Evolutionary conservation across 2,329 filamentous ascomycete species (phyloP).

Genomic region (Neonectria sp.): DNA sequence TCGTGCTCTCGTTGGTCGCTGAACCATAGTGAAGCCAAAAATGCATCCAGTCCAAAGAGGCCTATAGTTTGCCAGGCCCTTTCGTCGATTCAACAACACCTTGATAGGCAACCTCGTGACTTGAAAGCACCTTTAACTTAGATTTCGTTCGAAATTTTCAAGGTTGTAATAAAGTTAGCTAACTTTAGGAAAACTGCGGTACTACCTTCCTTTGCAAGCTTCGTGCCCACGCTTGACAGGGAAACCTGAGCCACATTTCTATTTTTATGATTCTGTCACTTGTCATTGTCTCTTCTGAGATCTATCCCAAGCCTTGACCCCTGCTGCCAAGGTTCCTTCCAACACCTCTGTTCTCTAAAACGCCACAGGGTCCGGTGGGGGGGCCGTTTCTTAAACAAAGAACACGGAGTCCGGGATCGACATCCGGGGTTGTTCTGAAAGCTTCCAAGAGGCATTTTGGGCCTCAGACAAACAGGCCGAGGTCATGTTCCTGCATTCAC

Average conservation of each 20-base stretch:
- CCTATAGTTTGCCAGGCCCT: not conserved
- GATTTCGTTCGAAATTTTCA: not conserved
- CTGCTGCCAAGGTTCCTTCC: not conserved
- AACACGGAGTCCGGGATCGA: not conserved
- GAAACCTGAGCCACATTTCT: not conserved
- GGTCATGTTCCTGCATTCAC: not conserved
- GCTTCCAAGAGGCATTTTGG: not conserved
- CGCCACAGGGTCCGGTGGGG: conserved; percentile 2
- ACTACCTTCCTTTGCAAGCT: not conserved
- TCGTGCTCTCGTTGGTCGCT: not conserved
- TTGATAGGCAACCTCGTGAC: not conserved
- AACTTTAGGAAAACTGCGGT: not conserved
- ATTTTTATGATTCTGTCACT: conserved; percentile 11
- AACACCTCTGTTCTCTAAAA: conserved; percentile 10
- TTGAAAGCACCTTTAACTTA: not conserved
- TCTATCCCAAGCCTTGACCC: not conserved
- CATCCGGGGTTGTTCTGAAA: not conserved
- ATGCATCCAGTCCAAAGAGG: not conserved
- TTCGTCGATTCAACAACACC: not conserved
- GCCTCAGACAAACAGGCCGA: not conserved
- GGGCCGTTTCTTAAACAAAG: conserved; percentile 29
- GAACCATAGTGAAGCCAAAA: not conserved
- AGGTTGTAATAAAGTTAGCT: not conserved
- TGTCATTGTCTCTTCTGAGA: not conserved
- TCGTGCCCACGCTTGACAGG: not conserved